These are phyloP conservation scores for Penicillium chermesinum DNA, from an alignment of 495 filamentous ascomycete genomes.

Conservation along the genomic window DNA sequence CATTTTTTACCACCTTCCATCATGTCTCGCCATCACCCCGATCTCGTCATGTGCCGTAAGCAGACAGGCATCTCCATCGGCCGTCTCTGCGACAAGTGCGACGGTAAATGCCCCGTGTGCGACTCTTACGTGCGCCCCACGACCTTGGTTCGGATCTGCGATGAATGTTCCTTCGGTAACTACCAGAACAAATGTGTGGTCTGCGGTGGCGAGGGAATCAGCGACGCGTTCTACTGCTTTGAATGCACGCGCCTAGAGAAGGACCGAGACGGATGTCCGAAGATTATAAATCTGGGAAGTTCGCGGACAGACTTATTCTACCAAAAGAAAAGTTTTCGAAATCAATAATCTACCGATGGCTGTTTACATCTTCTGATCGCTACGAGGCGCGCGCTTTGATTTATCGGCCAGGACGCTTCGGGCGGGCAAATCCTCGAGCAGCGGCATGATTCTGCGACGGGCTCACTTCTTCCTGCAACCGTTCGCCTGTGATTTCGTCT, in stretches of 20 bases:
- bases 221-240: slow-evolving; percentile 99
- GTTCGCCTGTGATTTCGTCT: slow-evolving; percentile 70
- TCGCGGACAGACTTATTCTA: slow-evolving; percentile 93
- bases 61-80: slow-evolving; percentile 97
- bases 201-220: slow-evolving; percentile 97
- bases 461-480: slow-evolving; percentile 69
- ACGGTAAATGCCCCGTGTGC: slow-evolving; percentile 98
- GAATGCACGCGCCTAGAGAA: slow-evolving; percentile 97
- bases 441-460: slow-evolving; percentile 57
- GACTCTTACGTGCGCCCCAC: slow-evolving; percentile 98
- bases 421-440: slow-evolving; percentile 73
- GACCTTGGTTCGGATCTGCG: slow-evolving; percentile 95
- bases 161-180: slow-evolving; percentile 98
- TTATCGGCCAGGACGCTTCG: slow-evolving; percentile 76
- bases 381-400: slow-evolving; percentile 8
- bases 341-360: slow-evolving; percentile 45
- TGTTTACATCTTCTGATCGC: not conserved
- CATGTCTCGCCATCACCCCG: slow-evolving; percentile 46
- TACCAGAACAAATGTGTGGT: slow-evolving; percentile 99
- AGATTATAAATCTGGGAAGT: slow-evolving; percentile 98
- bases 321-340: slow-evolving; percentile 71
- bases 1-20: slow-evolving; percentile 7
- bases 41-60: slow-evolving; percentile 99
- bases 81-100: slow-evolving; percentile 98
- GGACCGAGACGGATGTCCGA: slow-evolving; percentile 95